Base-by-base conservation (phyloP, 139 green algal species). In the Coccomyxa sp. region DNA sequence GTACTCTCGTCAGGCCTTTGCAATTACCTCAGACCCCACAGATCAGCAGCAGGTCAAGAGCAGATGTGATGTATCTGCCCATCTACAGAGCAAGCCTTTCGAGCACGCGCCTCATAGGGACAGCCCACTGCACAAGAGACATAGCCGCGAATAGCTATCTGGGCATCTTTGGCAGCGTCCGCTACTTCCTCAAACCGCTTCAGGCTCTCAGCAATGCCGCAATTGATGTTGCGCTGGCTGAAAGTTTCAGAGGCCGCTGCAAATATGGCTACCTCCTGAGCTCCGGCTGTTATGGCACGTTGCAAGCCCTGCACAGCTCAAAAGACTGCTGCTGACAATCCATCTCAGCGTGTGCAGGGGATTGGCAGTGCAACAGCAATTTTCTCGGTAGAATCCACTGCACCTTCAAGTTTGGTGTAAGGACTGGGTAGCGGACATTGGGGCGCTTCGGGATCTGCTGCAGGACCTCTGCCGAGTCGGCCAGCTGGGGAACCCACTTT, bases 401-500 rank as follows among this genome's bases (percentile, higher is more conserved):
- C n/a, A 79, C 87, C 90, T 96, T 95, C 58, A 97, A 71, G 88
- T 98, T 98, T 30, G 95, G 95, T 0, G 90, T 93, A 0, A 98
- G 92, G 58, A 96, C 95, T 11, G 93, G 89, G 85, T 97, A 97
- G 10, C 80, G 75, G 51, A 92, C 88, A 18, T 90, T 91, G 13
- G 82, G 80, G 1, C 60, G 66, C 45, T 67, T 76, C 4, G 67
- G 28, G 15, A 98, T 94, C 9, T 58, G 21, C 17, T 68, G 60
- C 85, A 98, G 90, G 14, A 98, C 94, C 9, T 97, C 90, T 0
- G 83, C 84, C 13, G 85, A 89, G 84, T 98, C 95, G 10, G 93
- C 93, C 71, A 98, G 87, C 88, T 98, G 95, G 0, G 94, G 95
- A 79, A 98, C 94, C 91, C 92, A 95, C 77, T 97, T 98, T 17